Base-by-base conservation (phyloP, 2,329 filamentous ascomycete species). In the Stagonosporopsis chrysanthemi region DNA sequence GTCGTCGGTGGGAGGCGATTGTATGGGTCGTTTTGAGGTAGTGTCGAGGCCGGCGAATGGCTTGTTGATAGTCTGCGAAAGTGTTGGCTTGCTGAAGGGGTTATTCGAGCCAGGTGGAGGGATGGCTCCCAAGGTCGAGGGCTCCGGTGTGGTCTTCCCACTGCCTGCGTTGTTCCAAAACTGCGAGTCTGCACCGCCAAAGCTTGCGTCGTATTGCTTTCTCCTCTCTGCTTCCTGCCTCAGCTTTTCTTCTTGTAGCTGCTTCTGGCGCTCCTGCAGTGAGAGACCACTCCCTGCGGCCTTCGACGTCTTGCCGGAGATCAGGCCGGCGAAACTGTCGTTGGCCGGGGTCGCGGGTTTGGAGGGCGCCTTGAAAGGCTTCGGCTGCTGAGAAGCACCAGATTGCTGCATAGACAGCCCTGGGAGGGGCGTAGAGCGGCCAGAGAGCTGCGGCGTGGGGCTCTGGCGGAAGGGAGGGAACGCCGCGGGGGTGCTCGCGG, bases 291-390 rank as follows among this genome's bases (percentile, higher is more conserved):
- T 89, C 28, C 83, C 85, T 51, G 78, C 64, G 73, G 88, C 88
- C 47, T 83, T 79, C 28, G 83, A 77, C 44, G 62, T 69, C 48
- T 84, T 84, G 68, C 89, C 87, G 64, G 83, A 87, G 60, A 92
- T 82, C 48, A 95, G 80, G 68, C 88, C 90, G 69, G 90, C 90
- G 78, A 95, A 95, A 79, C 89, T 92, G 72, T 95, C 91, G 56
- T 78, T 79, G 19, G 75, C 75, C 26, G 78, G 75, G n/a, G 77
- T 78, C 43, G 83, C 78, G 6, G 84, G 76, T 33, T 87, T 90
- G 4, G 81, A 77, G 3, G 76, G 67, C 71, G 76, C 62, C 80
- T 87, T 74, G 74, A 76, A 56, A 63, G 77, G 68, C 62, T 78
- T 77, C 4, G 65, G 71, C 70, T 28, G 58, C 63, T 41, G 62